These are phyloP conservation scores for Ophiostoma himal-ulmi DNA, from an alignment of 2,329 filamentous ascomycete genomes.

Conservation along the genomic window DNA sequence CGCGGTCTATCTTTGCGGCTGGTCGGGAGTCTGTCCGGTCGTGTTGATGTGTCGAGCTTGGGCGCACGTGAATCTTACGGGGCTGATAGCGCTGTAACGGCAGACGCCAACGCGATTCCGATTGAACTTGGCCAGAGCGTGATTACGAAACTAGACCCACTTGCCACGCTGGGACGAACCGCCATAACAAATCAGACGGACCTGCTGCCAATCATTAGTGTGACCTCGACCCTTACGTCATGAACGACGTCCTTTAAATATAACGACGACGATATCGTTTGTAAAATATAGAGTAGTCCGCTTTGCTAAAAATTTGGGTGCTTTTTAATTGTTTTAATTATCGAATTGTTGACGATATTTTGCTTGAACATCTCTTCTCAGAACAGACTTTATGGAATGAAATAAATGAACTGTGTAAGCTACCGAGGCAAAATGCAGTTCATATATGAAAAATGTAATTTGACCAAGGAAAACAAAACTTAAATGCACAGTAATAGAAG, in stretches of 20 bases:
- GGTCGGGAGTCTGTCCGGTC: not conserved
- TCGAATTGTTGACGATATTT: no score
- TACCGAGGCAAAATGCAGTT: no score
- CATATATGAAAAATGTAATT: not conserved
- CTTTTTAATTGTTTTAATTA: no score
- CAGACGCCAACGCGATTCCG: not conserved
- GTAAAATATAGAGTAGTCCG: no score
- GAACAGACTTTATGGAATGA: no score
- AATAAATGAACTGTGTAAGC: no score
- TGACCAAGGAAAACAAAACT: not conserved
- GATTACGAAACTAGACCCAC: not conserved
- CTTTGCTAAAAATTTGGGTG: no score
- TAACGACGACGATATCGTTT: no score
- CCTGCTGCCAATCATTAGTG: not conserved
- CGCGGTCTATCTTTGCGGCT: not conserved
- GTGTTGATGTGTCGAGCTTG: not conserved
- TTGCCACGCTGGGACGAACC: not conserved
- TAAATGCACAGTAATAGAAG: not conserved
- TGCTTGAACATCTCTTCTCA: no score
- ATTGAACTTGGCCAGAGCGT: not conserved
- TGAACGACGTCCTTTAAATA: not conserved
- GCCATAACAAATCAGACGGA: not conserved
- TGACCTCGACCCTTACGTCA: not conserved
- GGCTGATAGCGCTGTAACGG: not conserved
- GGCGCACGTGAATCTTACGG: slow-evolving; percentile 1